phyloP scores from a whole-genome alignment of 192 early-diverging fungal species.

The Entrophospora sp. region DNA sequence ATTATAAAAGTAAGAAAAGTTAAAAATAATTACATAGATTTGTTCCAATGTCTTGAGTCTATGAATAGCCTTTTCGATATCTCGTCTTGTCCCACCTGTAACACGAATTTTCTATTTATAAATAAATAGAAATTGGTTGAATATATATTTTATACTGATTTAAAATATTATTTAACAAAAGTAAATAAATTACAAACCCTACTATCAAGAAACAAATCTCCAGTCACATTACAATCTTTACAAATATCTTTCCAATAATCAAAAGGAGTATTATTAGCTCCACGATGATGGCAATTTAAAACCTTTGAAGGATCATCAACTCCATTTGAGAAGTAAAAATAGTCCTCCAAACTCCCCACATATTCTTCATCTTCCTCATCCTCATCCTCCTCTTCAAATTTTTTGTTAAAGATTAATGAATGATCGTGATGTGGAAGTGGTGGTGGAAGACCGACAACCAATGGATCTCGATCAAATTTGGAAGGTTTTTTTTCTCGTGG shows the following conservation, averaged over 20 bases:
- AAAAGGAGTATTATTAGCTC: neutral
- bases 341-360: neutral
- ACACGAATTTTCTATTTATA: neutral
- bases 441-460: too few relatives aligned
- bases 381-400: neutral
- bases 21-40: neutral
- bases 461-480: too few relatives aligned
- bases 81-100: neutral
- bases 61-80: slow-evolving; percentile 5
- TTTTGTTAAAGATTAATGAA: neutral
- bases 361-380: neutral
- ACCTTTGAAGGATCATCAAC: neutral
- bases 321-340: neutral
- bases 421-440: too few relatives aligned
- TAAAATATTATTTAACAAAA: neutral
- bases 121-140: neutral
- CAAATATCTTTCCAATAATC: slow-evolving; percentile 17
- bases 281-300: neutral
- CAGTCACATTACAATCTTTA: neutral
- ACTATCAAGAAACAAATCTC: neutral
- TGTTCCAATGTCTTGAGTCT: slow-evolving; percentile 5
- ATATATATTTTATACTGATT: neutral
- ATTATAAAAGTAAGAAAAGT: neutral
- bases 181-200: neutral
- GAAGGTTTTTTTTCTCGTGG: too few relatives aligned